A percentile compares a stretch with the other conserved stretches of the same genome.
Evolutionary conservation across 2,329 filamentous ascomycete genomes (phyloP).

Genomic region (Aspergillus chevalieri): DNA sequence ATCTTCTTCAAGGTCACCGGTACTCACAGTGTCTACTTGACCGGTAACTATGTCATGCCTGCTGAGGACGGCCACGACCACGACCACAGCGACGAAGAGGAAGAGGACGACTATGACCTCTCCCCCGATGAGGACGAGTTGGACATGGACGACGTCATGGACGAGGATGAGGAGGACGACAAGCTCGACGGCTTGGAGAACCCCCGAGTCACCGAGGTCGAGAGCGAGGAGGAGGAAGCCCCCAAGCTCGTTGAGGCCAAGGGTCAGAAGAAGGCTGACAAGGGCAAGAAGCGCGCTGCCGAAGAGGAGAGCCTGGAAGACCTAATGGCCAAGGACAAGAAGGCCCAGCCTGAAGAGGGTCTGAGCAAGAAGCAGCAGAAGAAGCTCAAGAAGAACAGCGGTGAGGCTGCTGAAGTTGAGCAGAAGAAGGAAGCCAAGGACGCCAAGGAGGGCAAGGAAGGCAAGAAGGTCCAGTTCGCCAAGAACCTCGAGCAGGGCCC

Average conservation of each 20-base stretch:
- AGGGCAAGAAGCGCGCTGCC: slow-evolving; percentile 82
- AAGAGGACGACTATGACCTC: slow-evolving; percentile 71
- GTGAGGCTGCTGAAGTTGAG: slow-evolving; percentile 63
- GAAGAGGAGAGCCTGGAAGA: slow-evolving; percentile 69
- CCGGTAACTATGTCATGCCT: slow-evolving; percentile 87
- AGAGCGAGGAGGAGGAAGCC: slow-evolving; percentile 63
- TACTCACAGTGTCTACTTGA: slow-evolving; percentile 84
- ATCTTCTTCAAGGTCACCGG: slow-evolving; percentile 90
- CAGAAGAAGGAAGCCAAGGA: slow-evolving; percentile 51
- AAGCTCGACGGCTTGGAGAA: slow-evolving; percentile 72
- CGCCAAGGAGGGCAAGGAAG: slow-evolving; percentile 53
- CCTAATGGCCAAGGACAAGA: slow-evolving; percentile 68
- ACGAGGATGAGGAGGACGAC: slow-evolving; percentile 60
- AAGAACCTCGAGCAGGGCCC: slow-evolving; percentile 98
- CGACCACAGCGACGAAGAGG: slow-evolving; percentile 51
- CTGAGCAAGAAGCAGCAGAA: slow-evolving; percentile 95
- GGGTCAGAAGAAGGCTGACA: slow-evolving; percentile 50
- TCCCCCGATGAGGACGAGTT: slow-evolving; percentile 75
- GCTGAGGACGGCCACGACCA: slow-evolving; percentile 47
- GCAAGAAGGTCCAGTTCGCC: slow-evolving; percentile 98
- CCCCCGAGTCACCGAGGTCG: slow-evolving; percentile 77
- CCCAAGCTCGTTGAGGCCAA: slow-evolving; percentile 45
- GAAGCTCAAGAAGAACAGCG: slow-evolving; percentile 98
- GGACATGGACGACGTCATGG: slow-evolving; percentile 48
- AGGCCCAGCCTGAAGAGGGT: slow-evolving; percentile 59